Percentiles rank a stretch among this genome's conserved stretches.
Evolutionary conservation across 139 green algal species (phyloP).

Genomic region (Auxenochlorella pyrenoidosa): DNA sequence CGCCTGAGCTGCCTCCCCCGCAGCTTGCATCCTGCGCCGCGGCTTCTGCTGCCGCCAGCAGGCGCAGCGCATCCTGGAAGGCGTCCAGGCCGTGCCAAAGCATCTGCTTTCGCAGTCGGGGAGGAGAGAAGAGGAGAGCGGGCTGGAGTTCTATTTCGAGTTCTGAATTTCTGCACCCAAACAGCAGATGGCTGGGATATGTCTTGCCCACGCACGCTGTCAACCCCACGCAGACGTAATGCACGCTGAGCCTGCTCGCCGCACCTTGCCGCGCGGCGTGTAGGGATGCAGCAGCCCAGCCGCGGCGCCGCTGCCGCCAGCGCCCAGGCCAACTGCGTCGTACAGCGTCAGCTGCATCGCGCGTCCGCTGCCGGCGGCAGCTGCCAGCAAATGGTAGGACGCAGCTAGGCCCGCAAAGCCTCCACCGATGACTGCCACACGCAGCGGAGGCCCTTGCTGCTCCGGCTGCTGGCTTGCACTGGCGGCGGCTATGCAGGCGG

Average conservation of each 20-base stretch:
- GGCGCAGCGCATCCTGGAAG: conserved; percentile 52
- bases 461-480: not conserved
- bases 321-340: conserved; percentile 81
- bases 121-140: not conserved
- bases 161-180: no score
- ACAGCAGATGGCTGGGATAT: no score
- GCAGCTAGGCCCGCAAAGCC: conserved; percentile 84
- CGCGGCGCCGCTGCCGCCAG: conserved; percentile 86
- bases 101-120: conserved; percentile 37
- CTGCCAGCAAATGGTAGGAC: conserved; percentile 71
- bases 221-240: no score
- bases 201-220: no score
- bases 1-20: not conserved
- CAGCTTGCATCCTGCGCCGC: conserved; percentile 19
- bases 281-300: conserved; percentile 93
- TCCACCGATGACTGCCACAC: conserved; percentile 77
- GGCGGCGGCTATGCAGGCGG: not conserved
- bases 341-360: conserved; percentile 75
- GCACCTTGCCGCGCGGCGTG: conserved; percentile 77
- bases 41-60: conserved; percentile 57
- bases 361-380: not conserved
- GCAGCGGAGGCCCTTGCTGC: not conserved
- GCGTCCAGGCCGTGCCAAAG: conserved; percentile 67
- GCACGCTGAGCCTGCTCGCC: no score
- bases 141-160: not conserved